A percentile compares a stretch with the other conserved stretches of the same genome.
phyloP scores from a whole-genome alignment of 23 red algal species.

The Gracilaria vermiculophylla region DNA sequence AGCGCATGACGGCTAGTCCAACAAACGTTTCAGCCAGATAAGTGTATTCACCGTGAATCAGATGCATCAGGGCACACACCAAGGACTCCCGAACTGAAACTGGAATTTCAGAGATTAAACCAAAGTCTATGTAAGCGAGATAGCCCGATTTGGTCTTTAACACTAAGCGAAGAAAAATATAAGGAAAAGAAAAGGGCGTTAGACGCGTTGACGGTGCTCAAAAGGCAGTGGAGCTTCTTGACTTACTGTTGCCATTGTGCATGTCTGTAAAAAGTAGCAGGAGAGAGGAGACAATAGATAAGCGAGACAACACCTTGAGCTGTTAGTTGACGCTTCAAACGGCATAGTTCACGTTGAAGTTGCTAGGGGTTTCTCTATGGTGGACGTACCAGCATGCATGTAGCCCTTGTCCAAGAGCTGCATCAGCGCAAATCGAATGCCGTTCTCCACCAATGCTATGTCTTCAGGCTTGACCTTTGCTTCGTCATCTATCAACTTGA shows the following conservation, averaged over 20 bases:
- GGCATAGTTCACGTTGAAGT: too few species aligned
- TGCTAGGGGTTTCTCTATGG: too few species aligned
- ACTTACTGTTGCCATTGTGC: constrained; percentile 72
- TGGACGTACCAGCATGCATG: constrained; percentile 75
- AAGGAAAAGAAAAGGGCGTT: neutral
- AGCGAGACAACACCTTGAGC: too few species aligned
- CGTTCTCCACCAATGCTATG: constrained; percentile 69
- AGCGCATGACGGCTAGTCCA: constrained; percentile 80
- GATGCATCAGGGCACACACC: constrained; percentile 85
- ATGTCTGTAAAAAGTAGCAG: constrained; percentile 22
- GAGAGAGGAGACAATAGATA: too few species aligned
- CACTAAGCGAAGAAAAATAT: neutral
- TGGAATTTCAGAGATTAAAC: constrained; percentile 73
- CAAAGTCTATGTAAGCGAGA: constrained; percentile 88
- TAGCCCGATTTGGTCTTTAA: constrained; percentile 54
- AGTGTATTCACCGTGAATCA: constrained; percentile 89
- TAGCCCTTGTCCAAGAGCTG: constrained; percentile 87
- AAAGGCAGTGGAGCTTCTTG: too few species aligned
- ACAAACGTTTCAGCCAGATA: constrained; percentile 83
- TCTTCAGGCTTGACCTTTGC: constrained; percentile 70
- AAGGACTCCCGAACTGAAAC: constrained; percentile 64
- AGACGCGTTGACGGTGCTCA: too few species aligned
- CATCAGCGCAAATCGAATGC: constrained; percentile 80
- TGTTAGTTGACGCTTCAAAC: too few species aligned
- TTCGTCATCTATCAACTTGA: constrained; percentile 69